Evolutionary conservation across 495 filamentous ascomycete species (phyloP).

Genomic region (Tuber calosporum): DNA sequence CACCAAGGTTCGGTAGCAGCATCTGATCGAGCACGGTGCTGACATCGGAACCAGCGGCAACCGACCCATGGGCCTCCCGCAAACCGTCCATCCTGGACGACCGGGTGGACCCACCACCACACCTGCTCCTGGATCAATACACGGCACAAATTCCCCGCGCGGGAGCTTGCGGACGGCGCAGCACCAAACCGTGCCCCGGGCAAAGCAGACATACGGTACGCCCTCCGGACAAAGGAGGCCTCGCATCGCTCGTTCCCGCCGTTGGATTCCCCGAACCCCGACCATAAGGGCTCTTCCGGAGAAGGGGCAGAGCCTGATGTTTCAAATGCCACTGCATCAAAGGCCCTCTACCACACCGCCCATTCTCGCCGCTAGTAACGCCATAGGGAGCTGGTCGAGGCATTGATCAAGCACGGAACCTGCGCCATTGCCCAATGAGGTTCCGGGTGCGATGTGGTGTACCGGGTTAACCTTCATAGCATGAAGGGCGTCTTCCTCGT

Average conservation of each 20-base stretch:
- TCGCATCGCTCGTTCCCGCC: conserved; percentile 10
- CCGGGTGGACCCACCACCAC: too few relatives aligned
- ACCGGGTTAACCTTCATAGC: not conserved
- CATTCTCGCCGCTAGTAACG: not conserved
- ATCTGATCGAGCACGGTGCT: conserved; percentile 9
- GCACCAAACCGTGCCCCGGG: too few relatives aligned
- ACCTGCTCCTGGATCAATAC: too few relatives aligned
- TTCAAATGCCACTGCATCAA: conserved; percentile 10
- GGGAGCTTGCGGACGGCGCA: not conserved
- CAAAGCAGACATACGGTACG: not conserved
- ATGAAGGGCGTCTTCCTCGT: not conserved
- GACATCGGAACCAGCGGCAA: too few relatives aligned
- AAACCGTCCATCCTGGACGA: too few relatives aligned
- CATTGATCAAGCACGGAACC: not conserved
- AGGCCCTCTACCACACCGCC: conserved; percentile 13
- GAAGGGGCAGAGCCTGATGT: conserved; percentile 24
- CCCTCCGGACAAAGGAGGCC: not conserved
- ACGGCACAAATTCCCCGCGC: not conserved
- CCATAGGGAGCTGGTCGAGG: not conserved
- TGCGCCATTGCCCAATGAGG: not conserved
- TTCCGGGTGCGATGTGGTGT: not conserved
- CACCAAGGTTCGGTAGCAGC: not conserved
- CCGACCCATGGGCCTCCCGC: not conserved
- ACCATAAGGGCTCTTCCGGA: conserved; percentile 14
- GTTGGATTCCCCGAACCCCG: conserved; percentile 6